Percentiles rank a stretch among this genome's conserved stretches.
Conservation (phyloP, 768 basidiomycete species). For the Aureoboletus auriporus region DNA sequence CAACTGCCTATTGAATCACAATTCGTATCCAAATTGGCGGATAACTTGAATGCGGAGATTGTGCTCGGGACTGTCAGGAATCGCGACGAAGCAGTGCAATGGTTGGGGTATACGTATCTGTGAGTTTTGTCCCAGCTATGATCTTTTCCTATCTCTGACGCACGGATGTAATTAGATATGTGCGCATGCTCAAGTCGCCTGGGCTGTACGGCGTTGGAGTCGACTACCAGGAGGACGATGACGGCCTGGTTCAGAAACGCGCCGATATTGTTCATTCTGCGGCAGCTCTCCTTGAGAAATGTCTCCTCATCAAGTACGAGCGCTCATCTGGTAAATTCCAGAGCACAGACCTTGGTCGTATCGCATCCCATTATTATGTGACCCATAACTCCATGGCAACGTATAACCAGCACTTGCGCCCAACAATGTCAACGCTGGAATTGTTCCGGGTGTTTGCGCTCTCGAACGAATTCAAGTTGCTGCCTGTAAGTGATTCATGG, state of each 20-base stretch:
- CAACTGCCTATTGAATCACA: conserved; percentile 97
- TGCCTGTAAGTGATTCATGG: conserved; percentile 52
- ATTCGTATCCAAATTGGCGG: conserved; percentile 87
- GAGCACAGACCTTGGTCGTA: conserved; percentile 88
- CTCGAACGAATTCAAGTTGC: conserved; percentile 91
- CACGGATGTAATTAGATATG: conserved; percentile 52
- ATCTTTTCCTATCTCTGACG: conserved; percentile 6
- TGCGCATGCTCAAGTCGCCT: conserved; percentile 90
- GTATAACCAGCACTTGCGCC: conserved; percentile 90
- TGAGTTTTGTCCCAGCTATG: conserved; percentile 29
- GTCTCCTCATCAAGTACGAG: conserved; percentile 92
- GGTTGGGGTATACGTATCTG: conserved; percentile 94
- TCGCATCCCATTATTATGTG: conserved; percentile 95
- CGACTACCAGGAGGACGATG: conserved; percentile 89
- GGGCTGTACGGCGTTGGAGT: conserved; percentile 82
- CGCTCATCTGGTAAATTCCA: conserved; percentile 84
- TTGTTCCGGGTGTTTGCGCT: conserved; percentile 94
- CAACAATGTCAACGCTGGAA: conserved; percentile 85
- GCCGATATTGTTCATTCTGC: conserved; percentile 93
- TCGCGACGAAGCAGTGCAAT: conserved; percentile 95
- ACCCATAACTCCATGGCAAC: conserved; percentile 94
- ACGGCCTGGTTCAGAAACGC: conserved; percentile 82
- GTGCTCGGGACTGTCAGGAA: conserved; percentile 93
- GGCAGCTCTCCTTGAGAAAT: conserved; percentile 90
- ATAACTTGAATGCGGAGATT: conserved; percentile 96